phyloP scores from a whole-genome alignment of 129 eudicot species.

The Glebionis coronaria region DNA sequence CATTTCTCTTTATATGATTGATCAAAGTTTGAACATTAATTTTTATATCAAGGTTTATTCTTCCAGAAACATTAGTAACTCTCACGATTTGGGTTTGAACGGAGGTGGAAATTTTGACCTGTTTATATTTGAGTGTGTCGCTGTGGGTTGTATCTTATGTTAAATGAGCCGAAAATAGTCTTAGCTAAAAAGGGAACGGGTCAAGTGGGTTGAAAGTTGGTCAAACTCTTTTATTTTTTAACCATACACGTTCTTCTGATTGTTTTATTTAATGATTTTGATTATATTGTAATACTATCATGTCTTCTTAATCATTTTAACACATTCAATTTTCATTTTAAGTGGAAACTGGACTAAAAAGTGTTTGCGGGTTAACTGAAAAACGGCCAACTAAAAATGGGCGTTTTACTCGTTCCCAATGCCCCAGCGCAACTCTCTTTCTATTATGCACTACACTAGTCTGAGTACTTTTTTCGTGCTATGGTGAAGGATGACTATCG shows the following conservation, averaged over 20 bases:
- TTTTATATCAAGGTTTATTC: conserved; percentile 9
- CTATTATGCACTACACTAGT: neutral
- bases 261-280: too few species aligned
- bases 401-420: neutral
- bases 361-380: too few species aligned
- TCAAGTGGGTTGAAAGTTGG: too few species aligned
- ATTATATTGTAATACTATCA: too few species aligned
- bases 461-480: conserved; percentile 15
- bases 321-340: too few species aligned
- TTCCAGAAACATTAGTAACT: neutral
- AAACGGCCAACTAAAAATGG: too few species aligned
- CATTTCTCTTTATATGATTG: neutral
- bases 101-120: conserved; percentile 1
- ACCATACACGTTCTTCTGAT: too few species aligned
- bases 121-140: neutral
- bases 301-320: too few species aligned
- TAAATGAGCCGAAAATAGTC: neutral
- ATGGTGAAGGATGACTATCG: conserved; percentile 55
- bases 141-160: neutral
- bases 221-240: neutral
- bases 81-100: too few species aligned
- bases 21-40: neutral
- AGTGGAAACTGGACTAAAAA: too few species aligned
- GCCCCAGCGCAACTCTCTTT: neutral
- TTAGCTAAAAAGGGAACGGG: neutral